These are phyloP conservation scores for Ceriops zippeliana DNA, from an alignment of 345 rosid genomes.

Conservation along the genomic window DNA sequence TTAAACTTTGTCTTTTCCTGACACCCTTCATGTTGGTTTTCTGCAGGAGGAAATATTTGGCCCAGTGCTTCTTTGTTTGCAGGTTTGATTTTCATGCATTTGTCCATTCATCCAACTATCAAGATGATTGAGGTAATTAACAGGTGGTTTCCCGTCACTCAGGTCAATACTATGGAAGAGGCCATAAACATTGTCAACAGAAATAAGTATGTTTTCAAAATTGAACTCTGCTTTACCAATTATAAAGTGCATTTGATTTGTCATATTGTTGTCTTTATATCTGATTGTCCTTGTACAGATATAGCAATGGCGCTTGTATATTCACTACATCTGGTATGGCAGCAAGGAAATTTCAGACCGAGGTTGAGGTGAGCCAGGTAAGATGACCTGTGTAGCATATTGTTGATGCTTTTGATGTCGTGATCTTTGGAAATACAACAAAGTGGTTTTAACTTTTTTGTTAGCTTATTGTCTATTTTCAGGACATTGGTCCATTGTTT, in stretches of 20 bases:
- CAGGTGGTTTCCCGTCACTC: slow-evolving; percentile 2
- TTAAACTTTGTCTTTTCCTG: slow-evolving; percentile 1
- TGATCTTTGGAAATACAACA: not conserved
- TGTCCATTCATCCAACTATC: not conserved
- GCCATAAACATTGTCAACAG: slow-evolving; percentile 53
- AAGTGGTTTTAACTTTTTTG: not conserved
- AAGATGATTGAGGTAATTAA: slow-evolving; percentile 5
- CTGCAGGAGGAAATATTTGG: slow-evolving; percentile 53
- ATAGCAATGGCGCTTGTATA: slow-evolving; percentile 22
- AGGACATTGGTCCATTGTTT: not conserved
- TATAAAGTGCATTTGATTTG: not conserved
- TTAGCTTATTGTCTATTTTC: not conserved
- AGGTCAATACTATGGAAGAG: slow-evolving; percentile 49
- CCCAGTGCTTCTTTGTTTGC: slow-evolving; percentile 56
- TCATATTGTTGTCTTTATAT: slow-evolving; percentile 1
- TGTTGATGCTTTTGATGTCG: not conserved
- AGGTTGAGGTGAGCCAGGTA: slow-evolving; percentile 29
- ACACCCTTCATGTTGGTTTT: slow-evolving; percentile 6
- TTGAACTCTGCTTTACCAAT: not conserved
- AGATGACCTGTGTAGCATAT: not conserved
- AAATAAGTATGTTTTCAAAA: slow-evolving; percentile 38
- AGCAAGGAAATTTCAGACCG: slow-evolving; percentile 27
- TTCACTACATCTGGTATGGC: slow-evolving; percentile 23
- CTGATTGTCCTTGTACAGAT: slow-evolving; percentile 8
- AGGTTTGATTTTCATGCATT: slow-evolving; percentile 31